Evolutionary conservation across 192 early-diverging fungal genomes (phyloP).

Genomic region (Rhizophagus sp.): DNA sequence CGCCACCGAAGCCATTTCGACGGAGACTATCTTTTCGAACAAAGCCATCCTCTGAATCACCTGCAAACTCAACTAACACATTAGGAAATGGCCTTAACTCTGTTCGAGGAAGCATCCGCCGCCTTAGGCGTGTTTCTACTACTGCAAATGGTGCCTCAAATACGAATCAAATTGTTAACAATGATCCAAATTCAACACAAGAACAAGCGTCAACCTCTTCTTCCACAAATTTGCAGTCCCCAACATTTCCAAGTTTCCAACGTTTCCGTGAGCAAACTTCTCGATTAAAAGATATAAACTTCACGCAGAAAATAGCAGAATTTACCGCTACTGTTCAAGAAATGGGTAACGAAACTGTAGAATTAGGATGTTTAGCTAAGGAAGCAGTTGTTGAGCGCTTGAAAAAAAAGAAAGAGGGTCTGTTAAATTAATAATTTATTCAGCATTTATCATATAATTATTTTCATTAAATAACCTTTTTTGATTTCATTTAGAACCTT

Average conservation of each 20-base stretch:
- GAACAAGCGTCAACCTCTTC: background rate
- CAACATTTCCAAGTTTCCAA: slow-evolving; percentile 1
- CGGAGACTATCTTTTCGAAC: slow-evolving; percentile 3
- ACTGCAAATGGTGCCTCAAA: background rate
- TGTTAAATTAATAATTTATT: background rate
- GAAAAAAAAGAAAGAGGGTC: slow-evolving; percentile 27
- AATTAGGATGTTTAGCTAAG: slow-evolving; percentile 20
- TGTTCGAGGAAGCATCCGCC: slow-evolving; percentile 20
- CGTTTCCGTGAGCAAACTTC: slow-evolving; percentile 6
- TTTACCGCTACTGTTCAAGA: slow-evolving; percentile 4
- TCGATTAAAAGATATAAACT: slow-evolving; percentile 18
- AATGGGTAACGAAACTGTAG: background rate
- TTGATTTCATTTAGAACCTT: slow-evolving; percentile 9
- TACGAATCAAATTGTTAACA: background rate
- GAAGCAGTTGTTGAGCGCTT: slow-evolving; percentile 23
- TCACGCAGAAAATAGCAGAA: background rate
- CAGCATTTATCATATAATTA: too few relatives aligned
- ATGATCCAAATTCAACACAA: background rate
- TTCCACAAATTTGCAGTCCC: background rate
- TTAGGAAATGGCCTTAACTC: slow-evolving; percentile 6
- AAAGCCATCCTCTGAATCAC: background rate
- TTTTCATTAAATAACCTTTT: background rate
- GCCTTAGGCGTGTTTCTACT: slow-evolving; percentile 6
- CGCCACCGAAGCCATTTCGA: slow-evolving; percentile 7
- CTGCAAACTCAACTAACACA: background rate